Percentiles rank a stretch among this genome's conserved stretches.
Evolutionary conservation across 2,329 filamentous ascomycete genomes (phyloP).

Genomic region (Xylariales sp.): DNA sequence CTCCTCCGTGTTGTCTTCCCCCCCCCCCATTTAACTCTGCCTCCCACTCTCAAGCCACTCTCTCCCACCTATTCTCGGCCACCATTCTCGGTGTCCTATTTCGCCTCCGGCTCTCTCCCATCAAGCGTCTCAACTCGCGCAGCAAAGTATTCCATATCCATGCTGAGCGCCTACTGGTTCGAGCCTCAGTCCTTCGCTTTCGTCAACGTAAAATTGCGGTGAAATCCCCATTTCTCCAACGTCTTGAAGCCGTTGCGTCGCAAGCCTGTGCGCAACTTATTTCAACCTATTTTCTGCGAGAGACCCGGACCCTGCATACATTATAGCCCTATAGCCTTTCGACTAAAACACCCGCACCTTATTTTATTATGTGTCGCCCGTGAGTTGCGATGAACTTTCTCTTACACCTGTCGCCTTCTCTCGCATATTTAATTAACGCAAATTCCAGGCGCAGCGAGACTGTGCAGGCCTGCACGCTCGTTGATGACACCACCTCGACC

Average conservation of each 20-base stretch:
- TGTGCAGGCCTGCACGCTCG: background rate
- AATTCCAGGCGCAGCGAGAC: background rate
- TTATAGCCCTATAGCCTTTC: background rate
- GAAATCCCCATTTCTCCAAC: background rate
- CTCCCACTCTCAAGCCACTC: conserved; percentile 10
- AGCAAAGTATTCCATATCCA: conserved; percentile 16
- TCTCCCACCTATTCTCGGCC: background rate
- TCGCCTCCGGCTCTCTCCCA: conserved; percentile 26
- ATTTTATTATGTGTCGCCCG: background rate
- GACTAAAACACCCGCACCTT: background rate
- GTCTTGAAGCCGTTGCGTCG: background rate
- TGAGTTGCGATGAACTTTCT: background rate
- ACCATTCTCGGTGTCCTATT: conserved; percentile 29
- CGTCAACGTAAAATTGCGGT: background rate
- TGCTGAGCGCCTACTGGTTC: conserved; percentile 18
- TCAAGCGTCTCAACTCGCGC: conserved; percentile 25
- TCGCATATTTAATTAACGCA: conserved; percentile 2
- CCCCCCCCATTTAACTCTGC: conserved; percentile 34
- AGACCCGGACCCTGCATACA: too few relatives aligned
- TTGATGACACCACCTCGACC: background rate
- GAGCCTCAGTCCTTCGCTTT: background rate
- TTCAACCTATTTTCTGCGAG: too few relatives aligned
- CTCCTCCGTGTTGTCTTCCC: conserved; percentile 6
- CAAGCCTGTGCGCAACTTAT: background rate
- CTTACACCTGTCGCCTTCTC: background rate